Evolutionary conservation across 352 stramenopile species (phyloP), one percentile per base, ranked within the genome.

Genomic region (Globisporangium megalacanthum): DNA sequence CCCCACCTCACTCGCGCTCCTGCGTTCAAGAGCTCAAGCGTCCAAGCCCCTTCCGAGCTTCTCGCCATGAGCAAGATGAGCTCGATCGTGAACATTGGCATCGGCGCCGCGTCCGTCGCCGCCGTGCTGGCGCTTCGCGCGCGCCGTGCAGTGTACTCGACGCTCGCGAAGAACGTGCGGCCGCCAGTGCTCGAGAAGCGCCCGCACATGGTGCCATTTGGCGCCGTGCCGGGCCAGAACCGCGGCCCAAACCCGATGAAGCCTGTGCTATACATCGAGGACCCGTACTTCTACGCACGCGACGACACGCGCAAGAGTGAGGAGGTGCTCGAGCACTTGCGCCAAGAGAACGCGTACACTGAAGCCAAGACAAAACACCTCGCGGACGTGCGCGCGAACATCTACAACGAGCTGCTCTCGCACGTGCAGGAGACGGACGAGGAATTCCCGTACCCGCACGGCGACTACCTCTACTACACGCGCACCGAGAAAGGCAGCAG

Each of bases 271-370:
- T 81, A 90, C 52, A 70, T 98, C 49, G 82, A 94, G 20, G 92
- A 98, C 78, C 92, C 91, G 50, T 98, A 98, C 71, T 97, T 94
- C 55, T 98, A 97, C 90, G 80, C 98, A 50, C 88, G 94, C 35
- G 95, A 98, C 66, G 94, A 98, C 61, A 74, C 80, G 33, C 83
- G 95, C 66, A 93, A 92, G 54, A 94, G 96, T 61, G 62, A 86
- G 52, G 88, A 97, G 56, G 80, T 99, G 47, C 64, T 98, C 20
- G 73, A 91, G 52, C 89, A 98, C 70, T 64, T 99, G 52, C 69
- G 81, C 29, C 73, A 89, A 49, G 95, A 99, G 65, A 99, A 99
- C 68, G 78, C 71, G 29, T 98, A 98, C 75, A 94, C 85, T 39
- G 75, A 96, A 51, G 57, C 65, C 56, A 82, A 96, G 62, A 97